Base-by-base conservation (phyloP, 1,284 basidiomycete species). In the Rugosomyces carneus region DNA sequence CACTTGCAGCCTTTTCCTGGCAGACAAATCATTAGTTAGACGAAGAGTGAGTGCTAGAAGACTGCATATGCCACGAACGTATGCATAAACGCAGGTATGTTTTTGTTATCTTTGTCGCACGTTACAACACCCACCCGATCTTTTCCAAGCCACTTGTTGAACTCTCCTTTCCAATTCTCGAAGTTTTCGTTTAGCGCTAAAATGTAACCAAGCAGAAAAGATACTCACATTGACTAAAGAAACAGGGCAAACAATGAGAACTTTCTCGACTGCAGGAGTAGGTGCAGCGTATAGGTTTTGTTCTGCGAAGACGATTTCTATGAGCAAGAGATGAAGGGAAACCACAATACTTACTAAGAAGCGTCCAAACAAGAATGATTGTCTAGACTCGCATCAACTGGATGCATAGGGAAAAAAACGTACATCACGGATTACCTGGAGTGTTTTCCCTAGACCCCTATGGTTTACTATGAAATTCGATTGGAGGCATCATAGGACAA, bases 91-190 rank as follows among this genome's bases (percentile, higher is more conserved):
- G 80, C 78, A 50, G 82, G 78, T 54, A 91, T 77, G 1, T 72
- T 70, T 7, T 71, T 67, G 60, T 85, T 85, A 55, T 85, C 81
- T 58, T 87, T 88, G 63, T 93, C 89, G 34, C 89, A 90, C 2
- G 81, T 78, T 45, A 89, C 76, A 9, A 97, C 78, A 21, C 84
- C 84, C 10, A 95, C 64, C 6, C 89, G 77, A 61, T 93, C 90
- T 53, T 77, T 76, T 3, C 93, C 90, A 23, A 94, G 71, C 91
- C 96, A 99, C 69, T 98, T 98, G 56, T 84, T 75, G 58, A 99
- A 94, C 65, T 99, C 96, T 41, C 82, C 83, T 60, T 84, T 88
- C 96, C 96, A 99, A 60, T 99, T 99, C 82, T 93, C 51, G 41
- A 31, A 19, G 0, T 46, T 45, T 15, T n/a, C 9, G 11, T 48